A percentile compares a stretch with the other conserved stretches of the same genome.
phyloP scores from a whole-genome alignment of 2,329 filamentous ascomycete species.

The Bipolaris zeicola region DNA sequence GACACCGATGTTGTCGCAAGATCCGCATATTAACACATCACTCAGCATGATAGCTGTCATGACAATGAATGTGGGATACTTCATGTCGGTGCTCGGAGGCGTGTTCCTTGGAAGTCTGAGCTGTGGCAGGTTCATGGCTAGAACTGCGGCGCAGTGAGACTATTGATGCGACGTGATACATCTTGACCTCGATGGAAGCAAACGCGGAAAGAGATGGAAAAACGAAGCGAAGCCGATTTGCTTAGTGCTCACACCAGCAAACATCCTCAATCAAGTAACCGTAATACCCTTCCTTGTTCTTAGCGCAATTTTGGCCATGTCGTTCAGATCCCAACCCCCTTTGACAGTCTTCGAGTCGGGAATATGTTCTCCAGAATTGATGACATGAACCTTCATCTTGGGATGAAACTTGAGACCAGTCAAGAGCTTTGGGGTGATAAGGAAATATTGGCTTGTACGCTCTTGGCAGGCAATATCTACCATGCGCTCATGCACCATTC shows the following conservation, averaged over 20 bases:
- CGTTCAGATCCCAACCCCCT: slow-evolving; percentile 53
- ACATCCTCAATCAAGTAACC: slow-evolving; percentile 18
- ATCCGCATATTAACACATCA: not conserved
- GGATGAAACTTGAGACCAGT: slow-evolving; percentile 82
- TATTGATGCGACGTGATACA: no score
- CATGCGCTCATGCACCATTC: slow-evolving; percentile 97
- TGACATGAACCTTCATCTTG: slow-evolving; percentile 92
- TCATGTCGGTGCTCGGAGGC: slow-evolving; percentile 73
- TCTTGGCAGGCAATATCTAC: slow-evolving; percentile 94
- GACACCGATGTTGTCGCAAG: not conserved
- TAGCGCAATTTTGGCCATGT: slow-evolving; percentile 45
- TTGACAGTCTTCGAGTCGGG: slow-evolving; percentile 43
- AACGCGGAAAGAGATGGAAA: no score
- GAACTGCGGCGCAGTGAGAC: slow-evolving; percentile 3
- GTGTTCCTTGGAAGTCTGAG: slow-evolving; percentile 81
- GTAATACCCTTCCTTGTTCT: slow-evolving; percentile 32
- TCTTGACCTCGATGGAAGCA: no score
- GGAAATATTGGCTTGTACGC: slow-evolving; percentile 80
- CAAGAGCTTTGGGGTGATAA: slow-evolving; percentile 95
- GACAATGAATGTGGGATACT: slow-evolving; percentile 85
- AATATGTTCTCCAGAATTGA: slow-evolving; percentile 80
- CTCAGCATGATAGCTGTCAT: slow-evolving; percentile 88
- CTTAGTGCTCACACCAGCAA: not conserved
- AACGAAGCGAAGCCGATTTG: no score
- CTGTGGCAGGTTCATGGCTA: slow-evolving; percentile 67